phyloP scores from a whole-genome alignment of 129 eudicot species.

The Ambrosia trifida region DNA sequence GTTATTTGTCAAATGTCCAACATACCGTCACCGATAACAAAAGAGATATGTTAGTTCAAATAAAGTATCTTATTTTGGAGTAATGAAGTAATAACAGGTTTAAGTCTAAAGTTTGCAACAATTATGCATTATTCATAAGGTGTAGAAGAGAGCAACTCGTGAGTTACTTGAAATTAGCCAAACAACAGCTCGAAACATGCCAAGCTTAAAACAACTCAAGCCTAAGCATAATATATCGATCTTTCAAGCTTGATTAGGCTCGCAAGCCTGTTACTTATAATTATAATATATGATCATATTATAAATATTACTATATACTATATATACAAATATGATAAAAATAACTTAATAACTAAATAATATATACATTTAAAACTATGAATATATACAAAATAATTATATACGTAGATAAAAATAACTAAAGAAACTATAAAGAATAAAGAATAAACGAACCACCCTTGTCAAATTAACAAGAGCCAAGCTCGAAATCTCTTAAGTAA shows the following conservation, averaged over 20 bases:
- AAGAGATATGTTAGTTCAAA: neutral
- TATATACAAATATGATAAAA: neutral
- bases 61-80: conserved; percentile 1
- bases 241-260: neutral
- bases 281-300: neutral
- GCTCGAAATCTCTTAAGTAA: neutral
- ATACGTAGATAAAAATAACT: neutral
- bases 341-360: neutral
- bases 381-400: neutral
- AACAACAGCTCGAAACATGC: neutral
- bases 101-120: neutral
- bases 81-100: neutral
- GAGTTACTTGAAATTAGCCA: neutral
- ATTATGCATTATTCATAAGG: too few relatives aligned
- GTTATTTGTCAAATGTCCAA: neutral
- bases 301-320: neutral
- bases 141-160: too few relatives aligned
- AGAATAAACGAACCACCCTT: neutral
- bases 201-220: neutral
- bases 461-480: neutral
- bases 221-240: neutral
- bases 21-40: neutral
- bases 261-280: neutral
- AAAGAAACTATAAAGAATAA: neutral
- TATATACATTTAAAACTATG: neutral